phyloP scores from a whole-genome alignment of 2,329 filamentous ascomycete genomes.

The Cladophialophora carrionii region DNA sequence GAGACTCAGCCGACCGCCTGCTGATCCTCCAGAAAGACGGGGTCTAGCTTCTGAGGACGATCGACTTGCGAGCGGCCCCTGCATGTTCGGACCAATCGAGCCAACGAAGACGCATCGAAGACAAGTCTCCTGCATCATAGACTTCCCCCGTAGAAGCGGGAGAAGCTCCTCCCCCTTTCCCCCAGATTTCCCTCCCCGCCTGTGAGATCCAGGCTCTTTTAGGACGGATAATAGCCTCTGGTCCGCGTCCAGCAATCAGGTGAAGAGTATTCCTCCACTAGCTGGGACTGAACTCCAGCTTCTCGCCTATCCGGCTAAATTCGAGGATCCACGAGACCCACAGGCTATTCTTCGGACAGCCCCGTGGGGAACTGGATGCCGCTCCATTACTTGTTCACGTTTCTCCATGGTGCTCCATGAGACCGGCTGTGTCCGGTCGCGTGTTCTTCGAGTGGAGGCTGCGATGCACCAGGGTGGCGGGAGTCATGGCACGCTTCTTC shows the following conservation, averaged over 20 bases:
- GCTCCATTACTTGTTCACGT: no score
- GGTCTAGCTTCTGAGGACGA: neutral
- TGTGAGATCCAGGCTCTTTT: slow-evolving; percentile 3
- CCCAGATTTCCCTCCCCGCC: slow-evolving; percentile 11
- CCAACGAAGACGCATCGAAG: neutral
- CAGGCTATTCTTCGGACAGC: slow-evolving; percentile 16
- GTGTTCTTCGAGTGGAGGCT: neutral
- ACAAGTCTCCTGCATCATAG: neutral
- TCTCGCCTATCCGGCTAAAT: slow-evolving; percentile 16
- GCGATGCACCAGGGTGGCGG: neutral
- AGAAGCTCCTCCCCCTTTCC: slow-evolving; percentile 1
- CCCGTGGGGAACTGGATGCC: slow-evolving; percentile 7
- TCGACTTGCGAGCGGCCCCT: slow-evolving; percentile 8
- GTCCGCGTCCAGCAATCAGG: slow-evolving; percentile 12
- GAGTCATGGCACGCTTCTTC: neutral
- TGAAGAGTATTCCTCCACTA: neutral
- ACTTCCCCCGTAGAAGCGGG: slow-evolving; percentile 2
- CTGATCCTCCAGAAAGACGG: neutral
- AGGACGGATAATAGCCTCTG: slow-evolving; percentile 1
- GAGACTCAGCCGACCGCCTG: neutral
- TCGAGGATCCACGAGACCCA: slow-evolving; percentile 2
- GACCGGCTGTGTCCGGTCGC: slow-evolving; percentile 1
- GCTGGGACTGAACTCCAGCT: neutral
- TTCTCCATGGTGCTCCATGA: neutral
- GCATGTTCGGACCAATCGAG: slow-evolving; percentile 11